A percentile compares a stretch with the other conserved stretches of the same genome.
phyloP scores from a whole-genome alignment of 352 stramenopile genomes.

The Paralagenidium karlingii region DNA sequence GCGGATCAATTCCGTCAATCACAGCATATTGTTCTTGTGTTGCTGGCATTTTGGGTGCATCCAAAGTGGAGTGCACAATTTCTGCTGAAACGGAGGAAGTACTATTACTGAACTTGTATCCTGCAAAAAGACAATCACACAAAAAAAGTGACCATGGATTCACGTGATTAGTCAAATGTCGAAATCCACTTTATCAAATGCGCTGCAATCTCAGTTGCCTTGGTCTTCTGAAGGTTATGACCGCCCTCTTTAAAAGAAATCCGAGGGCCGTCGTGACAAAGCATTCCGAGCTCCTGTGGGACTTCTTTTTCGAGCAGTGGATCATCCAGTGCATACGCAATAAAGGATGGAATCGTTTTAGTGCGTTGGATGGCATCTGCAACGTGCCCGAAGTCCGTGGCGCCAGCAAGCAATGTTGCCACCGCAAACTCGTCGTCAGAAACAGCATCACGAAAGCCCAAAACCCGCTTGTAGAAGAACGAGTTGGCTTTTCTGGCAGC shows the following conservation, averaged over 20 bases:
- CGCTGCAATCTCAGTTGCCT: too few relatives aligned
- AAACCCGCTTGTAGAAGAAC: slow-evolving; percentile 29
- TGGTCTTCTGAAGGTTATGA: slow-evolving; percentile 73
- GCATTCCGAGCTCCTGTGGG: slow-evolving; percentile 18
- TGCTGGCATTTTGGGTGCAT: too few relatives aligned
- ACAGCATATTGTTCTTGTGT: too few relatives aligned
- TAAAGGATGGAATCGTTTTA: slow-evolving; percentile 18
- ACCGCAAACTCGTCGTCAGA: slow-evolving; percentile 37
- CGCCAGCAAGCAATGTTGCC: slow-evolving; percentile 33
- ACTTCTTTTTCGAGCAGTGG: slow-evolving; percentile 44
- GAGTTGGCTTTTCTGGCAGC: too few relatives aligned
- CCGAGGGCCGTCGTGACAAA: slow-evolving; percentile 17
- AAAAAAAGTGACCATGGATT: too few relatives aligned
- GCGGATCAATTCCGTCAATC: too few relatives aligned
- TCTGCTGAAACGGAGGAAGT: too few relatives aligned
- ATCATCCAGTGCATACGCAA: slow-evolving; percentile 51
- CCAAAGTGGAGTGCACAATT: too few relatives aligned
- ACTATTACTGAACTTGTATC: too few relatives aligned
- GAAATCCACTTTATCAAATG: too few relatives aligned
- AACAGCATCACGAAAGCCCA: slow-evolving; percentile 30
- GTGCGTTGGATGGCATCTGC: slow-evolving; percentile 13
- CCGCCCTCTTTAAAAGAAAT: slow-evolving; percentile 31
- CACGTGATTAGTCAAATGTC: too few relatives aligned
- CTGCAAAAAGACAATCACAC: too few relatives aligned
- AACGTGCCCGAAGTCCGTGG: slow-evolving; percentile 27